Evolutionary conservation across 2,329 filamentous ascomycete genomes (phyloP).

Genomic region (Colletotrichum aenigma): DNA sequence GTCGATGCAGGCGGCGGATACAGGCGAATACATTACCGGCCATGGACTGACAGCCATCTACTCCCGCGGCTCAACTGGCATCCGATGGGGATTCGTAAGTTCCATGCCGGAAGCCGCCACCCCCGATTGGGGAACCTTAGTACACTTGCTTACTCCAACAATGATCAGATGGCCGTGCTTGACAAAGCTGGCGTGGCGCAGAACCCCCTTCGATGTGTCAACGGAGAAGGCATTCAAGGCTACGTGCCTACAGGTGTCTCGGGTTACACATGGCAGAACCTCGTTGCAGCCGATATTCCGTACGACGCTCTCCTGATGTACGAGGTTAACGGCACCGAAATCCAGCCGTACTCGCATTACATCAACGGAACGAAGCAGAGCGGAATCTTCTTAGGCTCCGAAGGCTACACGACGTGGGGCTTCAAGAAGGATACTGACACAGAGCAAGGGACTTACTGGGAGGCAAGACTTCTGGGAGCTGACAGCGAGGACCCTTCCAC

Average conservation of each 20-base stretch:
- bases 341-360: background rate
- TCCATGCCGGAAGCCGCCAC: background rate
- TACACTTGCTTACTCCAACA: background rate
- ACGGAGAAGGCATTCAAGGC: background rate
- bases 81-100: constrained; percentile 6
- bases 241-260: background rate
- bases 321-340: background rate
- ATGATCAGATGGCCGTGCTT: background rate
- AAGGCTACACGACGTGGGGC: background rate
- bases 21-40: background rate
- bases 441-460: background rate
- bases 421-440: background rate
- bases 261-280: background rate
- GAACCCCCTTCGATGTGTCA: background rate
- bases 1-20: background rate
- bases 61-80: background rate
- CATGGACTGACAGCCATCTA: background rate
- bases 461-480: background rate
- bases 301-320: constrained; percentile 4
- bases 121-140: background rate
- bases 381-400: background rate
- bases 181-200: background rate
- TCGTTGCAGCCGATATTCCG: background rate
- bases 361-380: background rate
- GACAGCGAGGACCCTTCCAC: background rate